phyloP scores from a whole-genome alignment of 1,139 yeast genomes.

The Keqinozyma sinolaborantium region DNA sequence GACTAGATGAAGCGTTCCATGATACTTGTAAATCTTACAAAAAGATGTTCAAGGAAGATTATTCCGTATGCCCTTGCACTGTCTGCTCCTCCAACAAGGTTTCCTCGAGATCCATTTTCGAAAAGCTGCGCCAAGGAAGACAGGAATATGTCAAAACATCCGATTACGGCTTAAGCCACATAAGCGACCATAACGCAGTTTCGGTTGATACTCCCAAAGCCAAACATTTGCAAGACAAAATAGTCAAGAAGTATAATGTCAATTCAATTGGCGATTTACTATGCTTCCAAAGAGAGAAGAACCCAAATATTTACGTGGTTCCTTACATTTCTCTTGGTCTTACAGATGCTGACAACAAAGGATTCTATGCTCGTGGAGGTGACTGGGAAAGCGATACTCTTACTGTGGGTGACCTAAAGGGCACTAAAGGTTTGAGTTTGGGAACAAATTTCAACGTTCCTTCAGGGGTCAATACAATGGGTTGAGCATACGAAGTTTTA shows the following conservation, averaged over 20 bases:
- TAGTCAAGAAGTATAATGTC: background rate
- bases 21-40: constrained; percentile 11
- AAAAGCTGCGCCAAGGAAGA: background rate
- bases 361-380: no score
- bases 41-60: constrained; percentile 9
- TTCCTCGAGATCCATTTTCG: background rate
- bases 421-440: no score
- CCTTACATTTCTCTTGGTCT: background rate
- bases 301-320: background rate
- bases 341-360: background rate
- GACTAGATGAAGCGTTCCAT: constrained; percentile 10
- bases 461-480: no score
- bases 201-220: background rate
- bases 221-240: background rate
- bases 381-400: no score
- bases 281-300: background rate
- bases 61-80: constrained; percentile 10
- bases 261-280: background rate
- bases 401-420: no score
- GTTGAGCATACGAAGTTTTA: no score
- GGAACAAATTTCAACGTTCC: no score
- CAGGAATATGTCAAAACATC: background rate
- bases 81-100: background rate
- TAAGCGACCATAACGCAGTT: background rate
- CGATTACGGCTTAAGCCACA: background rate